Conservation (phyloP, 305 asterid species). For the Solanum hybrid region DNA sequence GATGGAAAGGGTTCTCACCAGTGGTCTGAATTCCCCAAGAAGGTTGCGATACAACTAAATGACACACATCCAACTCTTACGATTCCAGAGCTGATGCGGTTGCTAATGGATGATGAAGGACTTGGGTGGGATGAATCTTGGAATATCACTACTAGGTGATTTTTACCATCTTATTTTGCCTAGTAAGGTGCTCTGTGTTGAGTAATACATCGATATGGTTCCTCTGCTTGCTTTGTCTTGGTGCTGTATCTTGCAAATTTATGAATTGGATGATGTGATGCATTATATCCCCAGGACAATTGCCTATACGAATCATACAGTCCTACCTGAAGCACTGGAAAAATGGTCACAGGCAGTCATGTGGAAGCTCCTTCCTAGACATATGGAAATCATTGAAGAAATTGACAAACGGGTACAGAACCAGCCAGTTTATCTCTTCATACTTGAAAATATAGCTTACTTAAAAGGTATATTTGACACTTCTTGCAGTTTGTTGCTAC, state of each 20-base stretch:
- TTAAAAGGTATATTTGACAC: slow-evolving; percentile 9
- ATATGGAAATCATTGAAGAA: slow-evolving; percentile 95
- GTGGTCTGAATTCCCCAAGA: slow-evolving; percentile 87
- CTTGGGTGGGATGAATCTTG: slow-evolving; percentile 99
- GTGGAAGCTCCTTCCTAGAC: slow-evolving; percentile 99
- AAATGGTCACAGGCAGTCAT: slow-evolving; percentile 98
- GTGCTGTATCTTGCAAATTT: slow-evolving; percentile 5
- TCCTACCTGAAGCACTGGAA: slow-evolving; percentile 98
- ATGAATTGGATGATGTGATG: not conserved
- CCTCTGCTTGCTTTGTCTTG: slow-evolving; percentile 10
- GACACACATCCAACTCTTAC: slow-evolving; percentile 99
- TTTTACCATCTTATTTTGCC: not conserved
- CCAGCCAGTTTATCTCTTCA: slow-evolving; percentile 3
- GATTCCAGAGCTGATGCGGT: slow-evolving; percentile 96
- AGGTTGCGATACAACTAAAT: slow-evolving; percentile 93
- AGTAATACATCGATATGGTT: slow-evolving; percentile 1
- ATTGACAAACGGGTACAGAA: slow-evolving; percentile 79
- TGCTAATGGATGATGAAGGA: slow-evolving; percentile 87
- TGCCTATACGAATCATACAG: slow-evolving; percentile 97
- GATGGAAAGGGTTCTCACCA: slow-evolving; percentile 35
- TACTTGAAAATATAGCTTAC: slow-evolving; percentile 4
- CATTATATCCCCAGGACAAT: slow-evolving; percentile 54
- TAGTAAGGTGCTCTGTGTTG: slow-evolving; percentile 2
- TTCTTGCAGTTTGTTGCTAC: slow-evolving; percentile 62
- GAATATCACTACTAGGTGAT: slow-evolving; percentile 80